These are phyloP conservation scores for Hyphodiscus sp. DNA, from an alignment of 2,329 filamentous ascomycete species.

Conservation along the genomic window DNA sequence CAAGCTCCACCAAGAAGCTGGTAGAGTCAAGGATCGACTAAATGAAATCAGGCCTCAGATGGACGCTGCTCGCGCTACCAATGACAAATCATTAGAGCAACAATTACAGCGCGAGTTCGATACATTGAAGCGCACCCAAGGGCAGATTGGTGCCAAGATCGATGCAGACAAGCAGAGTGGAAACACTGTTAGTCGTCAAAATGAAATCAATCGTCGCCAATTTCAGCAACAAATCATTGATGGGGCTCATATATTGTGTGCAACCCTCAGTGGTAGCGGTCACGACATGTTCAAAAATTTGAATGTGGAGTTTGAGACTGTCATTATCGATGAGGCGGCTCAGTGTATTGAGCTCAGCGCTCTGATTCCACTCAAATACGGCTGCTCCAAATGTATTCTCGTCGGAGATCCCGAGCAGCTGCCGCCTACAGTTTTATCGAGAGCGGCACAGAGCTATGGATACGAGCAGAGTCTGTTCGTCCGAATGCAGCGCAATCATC, in stretches of 20 bases:
- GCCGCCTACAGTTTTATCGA: slow-evolving; percentile 90
- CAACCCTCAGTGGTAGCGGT: slow-evolving; percentile 89
- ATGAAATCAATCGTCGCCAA: slow-evolving; percentile 75
- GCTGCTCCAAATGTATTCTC: slow-evolving; percentile 91
- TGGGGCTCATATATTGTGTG: slow-evolving; percentile 85
- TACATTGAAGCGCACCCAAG: slow-evolving; percentile 68
- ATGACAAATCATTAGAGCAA: slow-evolving; percentile 41
- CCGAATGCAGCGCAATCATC: slow-evolving; percentile 91
- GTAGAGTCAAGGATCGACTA: slow-evolving; percentile 69
- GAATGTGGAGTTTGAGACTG: slow-evolving; percentile 95
- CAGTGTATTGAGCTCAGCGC: slow-evolving; percentile 97
- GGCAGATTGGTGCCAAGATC: slow-evolving; percentile 71
- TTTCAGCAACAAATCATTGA: slow-evolving; percentile 90
- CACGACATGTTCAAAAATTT: slow-evolving; percentile 96
- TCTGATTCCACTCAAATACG: slow-evolving; percentile 94
- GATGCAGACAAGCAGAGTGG: slow-evolving; percentile 83
- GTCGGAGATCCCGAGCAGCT: slow-evolving; percentile 97
- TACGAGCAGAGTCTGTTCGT: slow-evolving; percentile 99
- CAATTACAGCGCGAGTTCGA: slow-evolving; percentile 72
- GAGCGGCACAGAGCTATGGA: slow-evolving; percentile 83
- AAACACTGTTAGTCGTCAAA: slow-evolving; percentile 73
- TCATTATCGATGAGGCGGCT: slow-evolving; percentile 95
- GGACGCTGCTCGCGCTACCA: slow-evolving; percentile 55
- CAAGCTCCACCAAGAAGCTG: slow-evolving; percentile 56
- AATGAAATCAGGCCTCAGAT: slow-evolving; percentile 64